Evolutionary conservation across 2,329 filamentous ascomycete species (phyloP), one percentile per base, ranked within the genome.

Genomic region (Aspergillus candidus): DNA sequence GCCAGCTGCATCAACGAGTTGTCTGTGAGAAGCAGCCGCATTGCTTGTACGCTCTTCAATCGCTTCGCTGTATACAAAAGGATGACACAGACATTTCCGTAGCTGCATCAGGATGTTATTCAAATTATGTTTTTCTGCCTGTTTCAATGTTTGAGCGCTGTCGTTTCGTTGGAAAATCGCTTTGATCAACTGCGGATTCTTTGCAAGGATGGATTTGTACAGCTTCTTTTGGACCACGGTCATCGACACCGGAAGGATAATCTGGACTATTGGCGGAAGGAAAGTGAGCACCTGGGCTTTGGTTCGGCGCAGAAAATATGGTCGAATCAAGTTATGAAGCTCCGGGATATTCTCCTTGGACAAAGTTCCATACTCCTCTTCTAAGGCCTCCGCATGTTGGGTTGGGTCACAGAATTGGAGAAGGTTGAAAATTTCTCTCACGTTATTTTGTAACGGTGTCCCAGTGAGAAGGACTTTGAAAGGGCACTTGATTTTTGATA

Each of bases 61-160:
- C 15, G 86, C 83, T 33, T 80, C 76, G 58, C 83, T 96, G 72
- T 96, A 98, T 39, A 97, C 82, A 61, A 97, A 98, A 0, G 94
- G 93, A 66, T 98, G 94, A 52, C 91, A 96, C 2, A 98, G 74
- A 52, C 88, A 94, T 63, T 96, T 97, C 13, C 93, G 82, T 13
- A 98, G 76, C 64, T 98, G 93, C 79, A 96, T 88, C 35, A 98
- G 68, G 32, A 98, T 95, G 56, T 98, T 98, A 75, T 85, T 95
- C 45, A 97, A 70, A 50, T 82, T 91, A 34, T 86, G 83, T 5
- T 85, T 79, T 47, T 97, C 90, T 12, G 75, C 77, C 22, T 76
- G 73, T 56, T 83, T 86, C 39, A 88, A 15, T 4, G 35, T 17
- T 22, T 49, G 53, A 37, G 65, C 69, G 50, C 77, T 80, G 35